A percentile compares a stretch with the other conserved stretches of the same genome.
phyloP scores from a whole-genome alignment of 805 yeast genomes.

The Candida mattraensis region DNA sequence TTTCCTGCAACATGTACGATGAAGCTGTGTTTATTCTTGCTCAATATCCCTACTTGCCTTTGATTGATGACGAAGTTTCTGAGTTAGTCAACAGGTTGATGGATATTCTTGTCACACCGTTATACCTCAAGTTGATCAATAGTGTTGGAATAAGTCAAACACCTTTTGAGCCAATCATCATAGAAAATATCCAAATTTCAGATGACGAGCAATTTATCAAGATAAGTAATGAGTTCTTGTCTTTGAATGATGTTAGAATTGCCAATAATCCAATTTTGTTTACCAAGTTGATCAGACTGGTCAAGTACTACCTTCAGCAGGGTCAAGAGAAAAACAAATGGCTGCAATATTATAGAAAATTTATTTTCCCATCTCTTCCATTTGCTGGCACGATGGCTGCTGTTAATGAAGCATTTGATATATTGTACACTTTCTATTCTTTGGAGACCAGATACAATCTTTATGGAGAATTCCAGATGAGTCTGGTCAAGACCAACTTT shows the following conservation, averaged over 20 bases:
- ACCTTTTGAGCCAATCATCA: constrained; percentile 26
- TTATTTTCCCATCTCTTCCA: constrained; percentile 61
- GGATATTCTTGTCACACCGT: constrained; percentile 48
- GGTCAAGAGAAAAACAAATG: constrained; percentile 37
- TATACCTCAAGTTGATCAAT: constrained; percentile 33
- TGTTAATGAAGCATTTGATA: constrained; percentile 55
- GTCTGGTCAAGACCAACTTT: constrained; percentile 53
- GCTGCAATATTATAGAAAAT: constrained; percentile 64
- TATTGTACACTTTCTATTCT: constrained; percentile 51
- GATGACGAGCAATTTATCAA: constrained; percentile 45
- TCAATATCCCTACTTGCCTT: constrained; percentile 60
- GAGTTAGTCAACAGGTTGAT: constrained; percentile 49
- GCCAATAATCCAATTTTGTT: constrained; percentile 49
- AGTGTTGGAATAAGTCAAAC: constrained; percentile 3
- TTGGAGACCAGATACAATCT: constrained; percentile 67
- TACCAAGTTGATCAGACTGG: constrained; percentile 63
- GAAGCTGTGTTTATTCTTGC: constrained; percentile 61
- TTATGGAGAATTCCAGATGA: constrained; percentile 74
- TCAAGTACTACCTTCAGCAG: constrained; percentile 37
- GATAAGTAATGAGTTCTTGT: constrained; percentile 43
- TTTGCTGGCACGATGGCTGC: constrained; percentile 57
- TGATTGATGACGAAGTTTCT: constrained; percentile 50
- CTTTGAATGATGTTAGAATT: constrained; percentile 55
- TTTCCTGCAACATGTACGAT: constrained; percentile 60
- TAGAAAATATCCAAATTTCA: constrained; percentile 36